Base-by-base conservation (phyloP, 805 yeast species). In the Myxozyma udenii region DNA sequence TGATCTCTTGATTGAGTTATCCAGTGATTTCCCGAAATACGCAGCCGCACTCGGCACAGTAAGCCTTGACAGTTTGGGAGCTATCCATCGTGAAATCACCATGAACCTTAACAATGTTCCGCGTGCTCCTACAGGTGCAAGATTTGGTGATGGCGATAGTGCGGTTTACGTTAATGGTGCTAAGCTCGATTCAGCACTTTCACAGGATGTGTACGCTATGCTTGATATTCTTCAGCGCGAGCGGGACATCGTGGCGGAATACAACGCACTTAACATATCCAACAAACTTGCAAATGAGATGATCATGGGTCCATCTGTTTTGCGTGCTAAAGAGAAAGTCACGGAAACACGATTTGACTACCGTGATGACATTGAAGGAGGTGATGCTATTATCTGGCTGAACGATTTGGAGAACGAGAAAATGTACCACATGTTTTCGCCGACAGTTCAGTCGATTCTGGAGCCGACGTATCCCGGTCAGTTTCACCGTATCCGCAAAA, bases 381-480 rank as follows among this genome's bases (percentile, higher is more conserved):
- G 50, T 6, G 48, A 68, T 1, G 71, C 73, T 0, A 77, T 89
- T 5, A 73, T 85, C 1, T 89, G 81, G 71, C 74, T 91, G 62
- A 93, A 91, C 63, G 85, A 93, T 65, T 70, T 91, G 4, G 95
- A 82, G 58, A 63, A 55, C 0, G 95, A 87, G 63, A 61, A 65
- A 0, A 6, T 22, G 4, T 89, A 86, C 63, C 61, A 66, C 1
- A 65, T 69, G 6, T 76, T 76, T 62, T 64, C 78, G 0, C 64
- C 69, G 22, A 73, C 83, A 38, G 65, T 77, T 11, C 66, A 70
- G 6, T 73, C 70, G 0, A 84, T 84, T 62, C 61, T 78, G 36
- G 67, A 70, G n/a, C 66, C 68, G 26, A 64, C 71, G 5, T 71
- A 77, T 33, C 74, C 74, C 26, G 88, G 86, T 6, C 83, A 80